These are phyloP conservation scores for Miscanthus lutarioriparius DNA, from an alignment of 176 grass and related monocot species.

Conservation along the genomic window DNA sequence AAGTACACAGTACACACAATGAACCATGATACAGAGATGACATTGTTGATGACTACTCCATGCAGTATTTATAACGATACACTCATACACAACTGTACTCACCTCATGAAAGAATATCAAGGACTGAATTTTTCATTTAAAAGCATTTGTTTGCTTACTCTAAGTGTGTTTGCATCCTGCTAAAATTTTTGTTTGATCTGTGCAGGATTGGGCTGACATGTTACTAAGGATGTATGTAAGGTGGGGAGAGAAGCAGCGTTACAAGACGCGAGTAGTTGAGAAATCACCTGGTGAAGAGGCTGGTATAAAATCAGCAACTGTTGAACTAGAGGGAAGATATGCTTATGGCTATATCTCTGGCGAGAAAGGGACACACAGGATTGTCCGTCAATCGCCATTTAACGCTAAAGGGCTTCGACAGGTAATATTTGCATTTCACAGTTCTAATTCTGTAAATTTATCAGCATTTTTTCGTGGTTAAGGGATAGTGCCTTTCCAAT, in stretches of 20 bases:
- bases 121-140: conserved; percentile 23
- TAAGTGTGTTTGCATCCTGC: conserved; percentile 13
- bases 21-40: neutral
- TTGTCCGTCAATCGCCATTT: conserved; percentile 95
- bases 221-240: conserved; percentile 92
- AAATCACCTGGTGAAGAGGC: conserved; percentile 91
- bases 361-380: conserved; percentile 95
- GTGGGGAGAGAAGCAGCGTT: conserved; percentile 92
- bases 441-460: neutral
- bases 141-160: neutral
- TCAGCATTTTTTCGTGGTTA: neutral
- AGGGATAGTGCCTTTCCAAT: neutral
- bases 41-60: conserved; percentile 8
- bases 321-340: conserved; percentile 84
- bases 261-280: conserved; percentile 87
- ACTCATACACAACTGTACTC: too few species aligned
- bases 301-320: conserved; percentile 92
- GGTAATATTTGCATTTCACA: conserved; percentile 49
- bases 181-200: conserved; percentile 50
- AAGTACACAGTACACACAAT: neutral
- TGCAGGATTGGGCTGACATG: conserved; percentile 98
- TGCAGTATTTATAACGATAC: neutral
- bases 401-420: conserved; percentile 97
- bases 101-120: conserved; percentile 1
- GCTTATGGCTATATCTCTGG: conserved; percentile 96